Evolutionary conservation across 1,284 basidiomycete species (phyloP).

Genomic region (Tilletia horrida): DNA sequence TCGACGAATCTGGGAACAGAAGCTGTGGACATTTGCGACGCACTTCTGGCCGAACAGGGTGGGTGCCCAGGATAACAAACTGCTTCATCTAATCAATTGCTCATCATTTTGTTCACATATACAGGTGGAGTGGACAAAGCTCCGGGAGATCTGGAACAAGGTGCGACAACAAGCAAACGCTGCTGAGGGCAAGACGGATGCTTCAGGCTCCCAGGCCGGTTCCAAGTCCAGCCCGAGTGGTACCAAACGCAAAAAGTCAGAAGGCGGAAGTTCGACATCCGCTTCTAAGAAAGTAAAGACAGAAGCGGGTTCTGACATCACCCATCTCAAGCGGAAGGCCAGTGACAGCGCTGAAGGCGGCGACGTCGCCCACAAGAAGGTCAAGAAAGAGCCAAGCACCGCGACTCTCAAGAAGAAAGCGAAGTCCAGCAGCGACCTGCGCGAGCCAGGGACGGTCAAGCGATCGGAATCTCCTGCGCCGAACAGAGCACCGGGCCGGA

Average conservation of each 20-base stretch:
- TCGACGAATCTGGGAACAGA: conserved; percentile 79
- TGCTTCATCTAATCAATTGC: not conserved
- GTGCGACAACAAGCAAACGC: not conserved
- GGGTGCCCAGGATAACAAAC: not conserved
- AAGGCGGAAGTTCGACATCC: not conserved
- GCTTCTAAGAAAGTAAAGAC: conserved; percentile 1
- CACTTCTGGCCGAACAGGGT: conserved; percentile 92
- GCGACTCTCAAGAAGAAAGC: not conserved
- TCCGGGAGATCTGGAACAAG: conserved; percentile 20
- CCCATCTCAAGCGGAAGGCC: not conserved
- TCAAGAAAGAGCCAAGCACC: conserved; percentile 5
- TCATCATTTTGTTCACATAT: not conserved
- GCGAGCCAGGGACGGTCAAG: not conserved
- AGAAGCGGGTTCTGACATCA: not conserved
- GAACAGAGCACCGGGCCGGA: not conserved
- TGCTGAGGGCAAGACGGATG: not conserved
- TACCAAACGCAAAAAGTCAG: conserved; percentile 5
- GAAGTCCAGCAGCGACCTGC: not conserved
- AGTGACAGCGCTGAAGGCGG: not conserved
- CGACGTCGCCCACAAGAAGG: not conserved
- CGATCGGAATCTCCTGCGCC: not conserved
- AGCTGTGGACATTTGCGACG: conserved; percentile 80
- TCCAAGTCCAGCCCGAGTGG: not conserved
- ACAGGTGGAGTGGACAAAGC: conserved; percentile 18
- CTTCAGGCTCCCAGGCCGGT: not conserved